These are phyloP conservation scores for Platanthera zijinensis DNA, from an alignment of 106 monocot species.

Conservation along the genomic window DNA sequence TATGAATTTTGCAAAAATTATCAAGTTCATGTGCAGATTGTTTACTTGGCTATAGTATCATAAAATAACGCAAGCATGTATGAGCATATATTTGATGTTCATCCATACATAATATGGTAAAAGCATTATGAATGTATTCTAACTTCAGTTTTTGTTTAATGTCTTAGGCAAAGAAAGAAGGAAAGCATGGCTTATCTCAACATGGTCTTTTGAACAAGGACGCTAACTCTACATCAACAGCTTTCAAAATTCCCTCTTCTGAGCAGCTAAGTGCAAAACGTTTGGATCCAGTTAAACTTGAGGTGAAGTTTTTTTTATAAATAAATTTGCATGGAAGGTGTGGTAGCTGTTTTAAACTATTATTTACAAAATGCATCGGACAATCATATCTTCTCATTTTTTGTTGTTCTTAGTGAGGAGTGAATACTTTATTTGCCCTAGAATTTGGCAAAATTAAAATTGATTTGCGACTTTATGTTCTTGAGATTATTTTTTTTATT, in stretches of 20 bases:
- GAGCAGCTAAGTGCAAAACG: slow-evolving; percentile 70
- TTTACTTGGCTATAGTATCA: slow-evolving; percentile 2
- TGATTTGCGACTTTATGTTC: background rate
- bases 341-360: background rate
- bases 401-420: background rate
- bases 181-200: slow-evolving; percentile 47
- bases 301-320: slow-evolving; percentile 28
- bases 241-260: slow-evolving; percentile 57
- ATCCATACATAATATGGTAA: background rate
- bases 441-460: background rate
- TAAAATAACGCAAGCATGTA: background rate
- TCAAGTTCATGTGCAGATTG: background rate
- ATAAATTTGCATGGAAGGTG: background rate
- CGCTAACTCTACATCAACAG: slow-evolving; percentile 22
- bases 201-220: slow-evolving; percentile 57
- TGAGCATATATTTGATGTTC: background rate
- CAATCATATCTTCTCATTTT: background rate
- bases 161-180: slow-evolving; percentile 65
- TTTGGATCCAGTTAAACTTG: slow-evolving; percentile 78
- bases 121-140: background rate
- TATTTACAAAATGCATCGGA: background rate
- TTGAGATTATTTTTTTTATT: background rate
- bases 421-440: background rate
- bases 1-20: background rate
- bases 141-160: slow-evolving; percentile 4